Conservation (phyloP, 148 eudicot genomes). For the Cornus florida region DNA sequence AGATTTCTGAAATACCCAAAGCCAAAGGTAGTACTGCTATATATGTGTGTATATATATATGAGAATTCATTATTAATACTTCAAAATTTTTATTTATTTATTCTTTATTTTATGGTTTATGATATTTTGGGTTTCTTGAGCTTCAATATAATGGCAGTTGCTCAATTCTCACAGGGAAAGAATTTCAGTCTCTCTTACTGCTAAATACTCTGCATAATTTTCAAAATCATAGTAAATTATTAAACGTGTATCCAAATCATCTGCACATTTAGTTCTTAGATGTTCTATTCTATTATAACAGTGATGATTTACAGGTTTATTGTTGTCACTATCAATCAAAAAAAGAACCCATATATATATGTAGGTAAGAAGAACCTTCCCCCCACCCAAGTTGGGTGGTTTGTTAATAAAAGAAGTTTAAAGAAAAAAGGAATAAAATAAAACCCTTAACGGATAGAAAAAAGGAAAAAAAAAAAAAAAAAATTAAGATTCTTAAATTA, state of each 20-base stretch:
- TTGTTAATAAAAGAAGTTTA: no score
- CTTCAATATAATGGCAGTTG: background rate
- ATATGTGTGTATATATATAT: no score
- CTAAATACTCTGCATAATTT: no score
- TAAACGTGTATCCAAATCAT: background rate
- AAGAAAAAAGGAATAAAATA: no score
- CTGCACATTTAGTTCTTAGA: background rate
- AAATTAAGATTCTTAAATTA: no score
- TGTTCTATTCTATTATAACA: background rate
- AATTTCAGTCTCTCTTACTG: background rate
- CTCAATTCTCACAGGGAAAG: background rate
- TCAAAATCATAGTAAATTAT: background rate
- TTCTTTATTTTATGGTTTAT: background rate
- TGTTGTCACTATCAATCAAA: constrained; percentile 78
- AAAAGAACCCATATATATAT: constrained; percentile 1
- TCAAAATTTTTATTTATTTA: background rate
- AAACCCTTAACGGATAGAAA: no score
- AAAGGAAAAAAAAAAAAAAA: no score
- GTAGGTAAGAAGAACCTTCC: constrained; percentile 18
- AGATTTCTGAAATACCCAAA: no score
- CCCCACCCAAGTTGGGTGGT: no score
- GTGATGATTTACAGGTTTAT: constrained; percentile 5
- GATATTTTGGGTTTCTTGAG: background rate
- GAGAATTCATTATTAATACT: no score
- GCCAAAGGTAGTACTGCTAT: no score